Base-by-base conservation (phyloP, 2,329 filamentous ascomycete genomes). In the Aotearoamyces nothofagi region DNA sequence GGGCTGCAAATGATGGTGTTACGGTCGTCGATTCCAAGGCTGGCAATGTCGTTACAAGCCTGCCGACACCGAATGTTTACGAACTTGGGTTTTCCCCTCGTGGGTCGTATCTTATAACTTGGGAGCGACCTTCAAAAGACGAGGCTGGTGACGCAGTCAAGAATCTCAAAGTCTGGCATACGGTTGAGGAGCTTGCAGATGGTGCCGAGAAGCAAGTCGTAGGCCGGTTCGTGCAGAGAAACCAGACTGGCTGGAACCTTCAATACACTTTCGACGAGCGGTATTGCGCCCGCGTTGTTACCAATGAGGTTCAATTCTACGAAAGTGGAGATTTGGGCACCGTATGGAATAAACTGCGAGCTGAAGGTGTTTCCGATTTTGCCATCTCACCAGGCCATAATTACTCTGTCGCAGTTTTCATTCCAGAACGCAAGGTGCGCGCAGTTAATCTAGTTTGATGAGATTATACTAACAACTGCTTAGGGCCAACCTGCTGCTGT, bases 241-340 rank as follows among this genome's bases (percentile, higher is more conserved):
- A 75, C 40, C 83, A 92, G 61, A 82, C 79, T 25, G 82, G 86
- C 47, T 96, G 87, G 87, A 96, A 94, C 52, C 64, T 98, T 50
- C 87, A 96, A 58, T 98, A 96, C 57, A 93, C 86, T 16, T 69
- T 72, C 34, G 90, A 98, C 51, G 90, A 98, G 65, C 71, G 75
- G 52, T 87, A 82, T 54, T 96, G 87, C 54, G 90, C 87, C 40
- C 83, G 90, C 42, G 67, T 77, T 38, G 87, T 96, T 45, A 94
- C 82, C 54, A 98, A 98, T 53, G 86, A 96, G 63, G 81, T 98
- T 32, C 90, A 96, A 47, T 93, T 98, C 55, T 96, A 87, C 61
- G 70, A 92, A 56, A 90, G 82, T 52, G 68, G 78, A 40, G 77
- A 96, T 51, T 63, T 96, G 48, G 62, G 67, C 42, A 86, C 73